phyloP scores from a whole-genome alignment of 495 filamentous ascomycete genomes.

The Coniosporium apollinis region DNA sequence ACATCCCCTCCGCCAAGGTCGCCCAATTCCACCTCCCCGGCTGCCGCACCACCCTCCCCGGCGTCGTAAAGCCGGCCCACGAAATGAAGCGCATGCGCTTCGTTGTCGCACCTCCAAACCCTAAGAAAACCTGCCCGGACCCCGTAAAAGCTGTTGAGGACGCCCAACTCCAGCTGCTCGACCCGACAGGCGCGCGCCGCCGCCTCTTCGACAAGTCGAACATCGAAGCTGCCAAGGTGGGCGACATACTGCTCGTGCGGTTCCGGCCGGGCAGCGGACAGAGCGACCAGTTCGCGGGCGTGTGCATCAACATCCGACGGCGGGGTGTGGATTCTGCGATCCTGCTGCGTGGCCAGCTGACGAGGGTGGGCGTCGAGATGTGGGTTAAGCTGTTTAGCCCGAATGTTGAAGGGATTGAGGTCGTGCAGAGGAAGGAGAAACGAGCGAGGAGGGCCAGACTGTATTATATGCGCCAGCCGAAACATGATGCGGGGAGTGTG shows the following conservation, averaged over 20 bases:
- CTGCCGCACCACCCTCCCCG: no score
- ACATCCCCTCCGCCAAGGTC: no score
- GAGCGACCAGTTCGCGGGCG: constrained; percentile 86
- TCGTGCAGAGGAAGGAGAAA: constrained; percentile 72
- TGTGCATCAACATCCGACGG: constrained; percentile 68
- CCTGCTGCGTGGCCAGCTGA: constrained; percentile 66
- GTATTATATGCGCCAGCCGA: constrained; percentile 61
- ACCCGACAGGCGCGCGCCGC: constrained; percentile 66
- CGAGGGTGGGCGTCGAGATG: constrained; percentile 85
- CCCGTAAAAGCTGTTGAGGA: constrained; percentile 44
- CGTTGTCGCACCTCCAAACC: constrained; percentile 13
- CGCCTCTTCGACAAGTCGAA: constrained; percentile 63
- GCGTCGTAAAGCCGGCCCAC: not conserved
- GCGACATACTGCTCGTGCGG: constrained; percentile 84
- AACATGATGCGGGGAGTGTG: constrained; percentile 53
- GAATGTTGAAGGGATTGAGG: constrained; percentile 77
- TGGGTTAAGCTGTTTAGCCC: constrained; percentile 88
- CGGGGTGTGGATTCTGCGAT: constrained; percentile 75
- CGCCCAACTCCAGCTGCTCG: constrained; percentile 52
- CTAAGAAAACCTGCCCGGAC: constrained; percentile 25
- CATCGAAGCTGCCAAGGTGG: constrained; percentile 53
- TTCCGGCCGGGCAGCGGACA: constrained; percentile 57
- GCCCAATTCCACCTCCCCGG: constrained; percentile 3
- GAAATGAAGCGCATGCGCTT: constrained; percentile 2
- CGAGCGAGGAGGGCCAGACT: constrained; percentile 75